Conservation (phyloP, 495 filamentous ascomycete species). For the Sordaria brevicollis region DNA sequence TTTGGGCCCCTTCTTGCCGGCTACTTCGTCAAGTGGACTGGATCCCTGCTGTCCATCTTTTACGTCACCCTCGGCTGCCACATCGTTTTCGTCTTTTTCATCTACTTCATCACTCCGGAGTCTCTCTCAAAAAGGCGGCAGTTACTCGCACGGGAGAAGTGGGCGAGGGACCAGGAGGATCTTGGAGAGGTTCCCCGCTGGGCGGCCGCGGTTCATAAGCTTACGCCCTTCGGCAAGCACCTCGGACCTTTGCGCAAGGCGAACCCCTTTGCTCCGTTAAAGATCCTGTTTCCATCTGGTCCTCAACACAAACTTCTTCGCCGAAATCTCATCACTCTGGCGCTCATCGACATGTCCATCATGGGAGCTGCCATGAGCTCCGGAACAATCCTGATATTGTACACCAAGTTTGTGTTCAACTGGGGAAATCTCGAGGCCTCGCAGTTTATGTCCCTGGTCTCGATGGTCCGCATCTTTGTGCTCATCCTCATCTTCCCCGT, state of each 20-base stretch:
- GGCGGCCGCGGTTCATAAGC: not conserved
- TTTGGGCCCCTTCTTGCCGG: slow-evolving; percentile 72
- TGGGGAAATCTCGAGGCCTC: slow-evolving; percentile 74
- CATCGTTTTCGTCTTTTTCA: slow-evolving; percentile 54
- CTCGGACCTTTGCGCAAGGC: slow-evolving; percentile 17
- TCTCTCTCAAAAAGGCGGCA: slow-evolving; percentile 64
- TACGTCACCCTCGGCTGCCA: slow-evolving; percentile 67
- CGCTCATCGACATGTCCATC: slow-evolving; percentile 65
- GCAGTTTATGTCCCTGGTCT: slow-evolving; percentile 67
- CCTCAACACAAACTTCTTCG: slow-evolving; percentile 54
- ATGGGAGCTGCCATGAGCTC: slow-evolving; percentile 77
- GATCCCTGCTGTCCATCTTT: slow-evolving; percentile 61
- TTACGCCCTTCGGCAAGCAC: slow-evolving; percentile 8
- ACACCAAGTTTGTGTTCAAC: slow-evolving; percentile 64
- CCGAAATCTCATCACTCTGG: slow-evolving; percentile 68
- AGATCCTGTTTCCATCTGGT: slow-evolving; percentile 63
- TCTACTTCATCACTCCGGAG: slow-evolving; percentile 67
- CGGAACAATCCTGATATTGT: slow-evolving; percentile 67
- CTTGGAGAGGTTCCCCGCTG: slow-evolving; percentile 4
- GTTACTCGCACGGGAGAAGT: slow-evolving; percentile 54
- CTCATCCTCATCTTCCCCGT: slow-evolving; percentile 67
- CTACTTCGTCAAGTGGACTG: slow-evolving; percentile 60
- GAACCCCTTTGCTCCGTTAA: slow-evolving; percentile 65
- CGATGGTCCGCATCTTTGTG: slow-evolving; percentile 58
- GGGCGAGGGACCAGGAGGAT: slow-evolving; percentile 26